A percentile compares a stretch with the other conserved stretches of the same genome.
phyloP scores from a whole-genome alignment of 805 yeast species.

The Cyberlindnera mrakii region DNA sequence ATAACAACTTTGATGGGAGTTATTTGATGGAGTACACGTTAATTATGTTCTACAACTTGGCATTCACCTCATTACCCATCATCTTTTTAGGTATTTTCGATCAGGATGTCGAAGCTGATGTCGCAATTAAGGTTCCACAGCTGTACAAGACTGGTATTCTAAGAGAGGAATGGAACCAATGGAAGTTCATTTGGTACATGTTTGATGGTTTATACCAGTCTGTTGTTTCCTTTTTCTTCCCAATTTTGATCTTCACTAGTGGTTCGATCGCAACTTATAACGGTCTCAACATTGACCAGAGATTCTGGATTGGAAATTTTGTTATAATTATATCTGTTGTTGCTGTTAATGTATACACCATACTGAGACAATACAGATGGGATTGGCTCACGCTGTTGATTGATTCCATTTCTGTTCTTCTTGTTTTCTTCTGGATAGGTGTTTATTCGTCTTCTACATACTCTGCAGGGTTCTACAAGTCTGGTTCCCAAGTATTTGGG shows the following conservation, averaged over 20 bases:
- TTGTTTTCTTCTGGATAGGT: conserved; percentile 73
- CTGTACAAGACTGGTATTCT: conserved; percentile 67
- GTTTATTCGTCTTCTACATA: conserved; percentile 56
- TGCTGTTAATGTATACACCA: conserved; percentile 57
- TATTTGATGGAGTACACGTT: conserved; percentile 75
- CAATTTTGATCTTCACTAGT: conserved; percentile 47
- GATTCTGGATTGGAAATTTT: conserved; percentile 64
- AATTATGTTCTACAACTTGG: conserved; percentile 75
- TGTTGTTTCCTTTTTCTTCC: conserved; percentile 64
- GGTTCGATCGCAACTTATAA: conserved; percentile 40
- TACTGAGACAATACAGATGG: conserved; percentile 73
- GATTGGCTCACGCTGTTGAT: conserved; percentile 65
- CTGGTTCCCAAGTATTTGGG: conserved; percentile 59
- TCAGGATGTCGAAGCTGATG: conserved; percentile 69
- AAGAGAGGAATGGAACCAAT: conserved; percentile 63
- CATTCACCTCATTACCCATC: conserved; percentile 76
- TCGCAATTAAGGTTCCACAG: conserved; percentile 68
- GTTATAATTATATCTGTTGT: conserved; percentile 61
- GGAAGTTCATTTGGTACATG: conserved; percentile 70
- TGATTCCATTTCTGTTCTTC: conserved; percentile 48
- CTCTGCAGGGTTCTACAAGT: conserved; percentile 54
- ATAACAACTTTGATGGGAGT: conserved; percentile 70
- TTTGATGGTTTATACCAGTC: conserved; percentile 74
- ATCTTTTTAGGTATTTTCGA: conserved; percentile 73
- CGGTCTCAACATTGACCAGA: conserved; percentile 58